Evolutionary conservation across 345 rosid genomes (phyloP), one percentile per base, ranked within the genome.

Genomic region (Dipteronia dyeriana): DNA sequence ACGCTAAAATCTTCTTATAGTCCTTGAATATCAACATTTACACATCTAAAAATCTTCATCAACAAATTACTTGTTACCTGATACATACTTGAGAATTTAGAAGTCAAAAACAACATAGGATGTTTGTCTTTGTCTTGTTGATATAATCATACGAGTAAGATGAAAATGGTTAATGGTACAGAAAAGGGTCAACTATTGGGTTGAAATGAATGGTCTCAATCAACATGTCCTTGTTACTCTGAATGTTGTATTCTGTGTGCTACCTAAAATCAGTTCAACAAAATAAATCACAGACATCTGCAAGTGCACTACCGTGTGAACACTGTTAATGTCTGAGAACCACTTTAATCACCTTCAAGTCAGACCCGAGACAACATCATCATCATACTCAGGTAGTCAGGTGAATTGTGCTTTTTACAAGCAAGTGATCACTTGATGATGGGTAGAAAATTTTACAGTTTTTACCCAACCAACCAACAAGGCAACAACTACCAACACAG

Each of bases 171-270:
- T 9, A 72, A 5, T 7, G 10, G 66, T 41, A 41, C 31, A 41
- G 71, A 31, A 34, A 2, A 72, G 67, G 76, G 70, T 29, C 84
- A 73, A 56, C 76, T 22, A 54, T 17, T 29, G 31, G 31, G 64
- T 65, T 11, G 80, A 68, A 63, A 62, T 60, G 78, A 68, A 63
- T 68, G 66, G 78, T 78, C 71, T 62, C 72, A n/a, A 54, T 80
- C 81, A 41, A 2, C 49, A 74, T 71, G 78, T 78, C 77, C 20
- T 17, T 63, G 75, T 80, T 80, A 79, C 72, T 61, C 29, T 12
- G 64, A 59, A 34, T 34, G 38, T 34, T 59, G 63, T 20, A 12
- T 7, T 59, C 63, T 19, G 26, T 20, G 26, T 20, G 61, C 26
- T 22, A 59, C 23, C 63, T 59, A 34, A 31, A 34, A 34, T 34